Evolutionary conservation across 177 flowering plant genomes (phyloP), one percentile per base, ranked within the genome.

Genomic region (Tripterygium wilfordii): DNA sequence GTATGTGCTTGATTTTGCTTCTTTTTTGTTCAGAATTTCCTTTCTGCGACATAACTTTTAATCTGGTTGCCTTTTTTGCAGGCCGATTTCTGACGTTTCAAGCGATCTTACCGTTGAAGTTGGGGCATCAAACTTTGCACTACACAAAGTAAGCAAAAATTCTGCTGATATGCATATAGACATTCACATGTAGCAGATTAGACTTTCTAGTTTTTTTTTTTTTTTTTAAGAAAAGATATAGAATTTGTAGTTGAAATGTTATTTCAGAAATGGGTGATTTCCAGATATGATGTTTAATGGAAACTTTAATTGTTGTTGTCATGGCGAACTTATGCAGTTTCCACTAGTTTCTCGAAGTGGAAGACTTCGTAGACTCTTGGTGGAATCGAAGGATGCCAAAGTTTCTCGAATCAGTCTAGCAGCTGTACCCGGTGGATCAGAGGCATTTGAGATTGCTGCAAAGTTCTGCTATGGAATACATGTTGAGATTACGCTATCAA

Each of bases 61-160:
- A 36, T 17, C 15, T 42, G 14, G 8, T 33, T 39, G 1, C 4
- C 36, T 22, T 32, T 51, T 23, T 72, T 69, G 75, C 89, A 92
- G 98, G 98, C 98, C 95, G 7, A 78, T 82, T 56, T 86, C 98
- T 31, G 98, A 92, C 64, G 98, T 88, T 52, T 85, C 98, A 4
- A 84, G 96, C 54, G 98, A 92, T 70, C 85, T 92, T 44, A 80
- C 79, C 0, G 61, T 92, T 46, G 96, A 92, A 55, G 82, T 92
- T 3, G 96, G 89, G 58, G 57, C 67, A 36, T 62, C 80, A 44
- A 80, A 63, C 61, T 84, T 92, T 55, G 68, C 91, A 20, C 88
- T 92, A 59, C 98, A 92, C 67, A 92, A 83, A 81, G 98, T 91
- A 63, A 52, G 58, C 15, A 43, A 16, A 31, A 27, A 26, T n/a